A percentile compares a stretch with the other conserved stretches of the same genome.
phyloP scores from a whole-genome alignment of 2,329 filamentous ascomycete genomes.

The Sporothrix schenckii region DNA sequence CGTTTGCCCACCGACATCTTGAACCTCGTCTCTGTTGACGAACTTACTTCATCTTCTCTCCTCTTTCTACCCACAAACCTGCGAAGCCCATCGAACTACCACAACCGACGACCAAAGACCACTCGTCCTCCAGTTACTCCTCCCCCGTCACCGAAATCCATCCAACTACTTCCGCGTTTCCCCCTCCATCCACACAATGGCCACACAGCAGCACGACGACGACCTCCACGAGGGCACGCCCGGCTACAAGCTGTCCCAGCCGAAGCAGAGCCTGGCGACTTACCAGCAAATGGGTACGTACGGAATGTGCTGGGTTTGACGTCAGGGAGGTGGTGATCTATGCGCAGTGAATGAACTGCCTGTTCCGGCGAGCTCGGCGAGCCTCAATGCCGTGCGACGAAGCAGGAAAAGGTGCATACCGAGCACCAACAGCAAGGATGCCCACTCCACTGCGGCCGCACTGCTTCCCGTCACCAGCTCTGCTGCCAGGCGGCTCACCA shows the following conservation, averaged over 20 bases:
- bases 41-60: not conserved
- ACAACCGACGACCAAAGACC: not conserved
- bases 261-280: slow-evolving; percentile 93
- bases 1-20: slow-evolving; percentile 22
- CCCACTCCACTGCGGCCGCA: too few species aligned
- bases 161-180: not conserved
- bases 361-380: not conserved
- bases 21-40: not conserved
- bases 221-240: slow-evolving; percentile 87
- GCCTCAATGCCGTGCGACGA: not conserved
- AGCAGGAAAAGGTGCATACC: too few species aligned
- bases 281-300: slow-evolving; percentile 84
- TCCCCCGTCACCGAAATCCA: not conserved
- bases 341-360: not conserved
- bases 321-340: too few species aligned
- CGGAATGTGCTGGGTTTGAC: slow-evolving; percentile 20
- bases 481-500: too few species aligned
- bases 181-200: slow-evolving; percentile 57
- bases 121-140: not conserved
- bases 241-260: slow-evolving; percentile 96
- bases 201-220: slow-evolving; percentile 66
- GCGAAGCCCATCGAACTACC: not conserved
- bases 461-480: too few species aligned
- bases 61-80: not conserved
- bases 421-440: not conserved